Conservation (phyloP, 2,329 filamentous ascomycete genomes). For the Samsoniella hepiali region DNA sequence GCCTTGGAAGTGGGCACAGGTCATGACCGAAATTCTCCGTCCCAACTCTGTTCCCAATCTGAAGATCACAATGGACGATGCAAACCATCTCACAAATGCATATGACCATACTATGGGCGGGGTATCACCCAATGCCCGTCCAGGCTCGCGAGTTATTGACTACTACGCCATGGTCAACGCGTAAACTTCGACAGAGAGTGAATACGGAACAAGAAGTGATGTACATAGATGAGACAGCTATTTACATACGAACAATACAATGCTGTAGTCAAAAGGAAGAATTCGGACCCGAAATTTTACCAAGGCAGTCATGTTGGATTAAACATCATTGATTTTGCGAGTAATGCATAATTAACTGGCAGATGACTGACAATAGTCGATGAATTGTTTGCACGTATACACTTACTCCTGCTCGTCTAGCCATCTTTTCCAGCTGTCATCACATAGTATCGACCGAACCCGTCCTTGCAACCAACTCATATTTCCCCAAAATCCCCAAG, state of each 20-base stretch:
- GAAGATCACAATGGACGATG: constrained; percentile 17
- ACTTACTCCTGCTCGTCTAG: constrained; percentile 25
- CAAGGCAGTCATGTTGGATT: background rate
- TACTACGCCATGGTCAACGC: constrained; percentile 19
- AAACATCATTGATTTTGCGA: background rate
- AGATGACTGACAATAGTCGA: background rate
- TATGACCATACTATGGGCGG: constrained; percentile 15
- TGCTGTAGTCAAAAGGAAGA: background rate
- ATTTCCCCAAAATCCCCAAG: constrained; percentile 61
- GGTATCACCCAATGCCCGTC: background rate
- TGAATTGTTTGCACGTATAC: background rate
- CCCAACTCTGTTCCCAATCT: constrained; percentile 20
- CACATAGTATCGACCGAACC: constrained; percentile 46
- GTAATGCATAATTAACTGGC: background rate
- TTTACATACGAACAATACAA: background rate
- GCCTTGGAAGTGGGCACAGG: constrained; percentile 74
- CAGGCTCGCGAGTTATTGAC: background rate
- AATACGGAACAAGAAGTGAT: background rate
- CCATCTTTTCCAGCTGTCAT: constrained; percentile 46
- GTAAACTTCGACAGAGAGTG: background rate
- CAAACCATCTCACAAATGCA: constrained; percentile 16
- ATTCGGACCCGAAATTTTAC: too few relatives aligned
- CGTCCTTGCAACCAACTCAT: constrained; percentile 55
- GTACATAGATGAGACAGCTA: constrained; percentile 5
- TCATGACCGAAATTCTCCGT: constrained; percentile 48